Evolutionary conservation across 2,329 filamentous ascomycete species (phyloP).

Genomic region (Pseudophaeomoniella oleicola): DNA sequence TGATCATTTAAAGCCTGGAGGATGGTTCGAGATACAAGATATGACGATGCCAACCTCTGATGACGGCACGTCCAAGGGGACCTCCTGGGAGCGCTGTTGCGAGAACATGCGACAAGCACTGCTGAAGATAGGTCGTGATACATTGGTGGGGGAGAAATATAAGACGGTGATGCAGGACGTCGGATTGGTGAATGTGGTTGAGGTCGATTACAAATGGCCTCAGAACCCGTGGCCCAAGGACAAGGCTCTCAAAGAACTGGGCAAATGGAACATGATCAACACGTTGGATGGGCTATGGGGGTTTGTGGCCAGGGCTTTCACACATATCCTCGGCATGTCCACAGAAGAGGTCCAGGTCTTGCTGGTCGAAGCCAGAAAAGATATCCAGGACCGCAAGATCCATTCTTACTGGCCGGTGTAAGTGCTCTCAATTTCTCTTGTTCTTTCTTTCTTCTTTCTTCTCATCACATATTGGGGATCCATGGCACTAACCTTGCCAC

Average conservation of each 20-base stretch:
- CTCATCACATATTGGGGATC: too few relatives aligned
- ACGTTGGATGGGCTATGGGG: slow-evolving; percentile 9
- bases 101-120: too few relatives aligned
- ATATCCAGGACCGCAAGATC: slow-evolving; percentile 6
- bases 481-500: too few relatives aligned
- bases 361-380: slow-evolving; percentile 6
- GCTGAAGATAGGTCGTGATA: slow-evolving; percentile 10
- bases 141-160: too few relatives aligned
- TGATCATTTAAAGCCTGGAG: slow-evolving; percentile 20
- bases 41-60: slow-evolving; percentile 12
- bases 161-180: too few relatives aligned
- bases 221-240: slow-evolving; percentile 12
- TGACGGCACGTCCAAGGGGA: slow-evolving; percentile 9
- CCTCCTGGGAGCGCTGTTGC: too few relatives aligned
- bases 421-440: too few relatives aligned
- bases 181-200: too few relatives aligned
- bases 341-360: slow-evolving; percentile 7
- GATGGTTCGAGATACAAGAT: slow-evolving; percentile 26
- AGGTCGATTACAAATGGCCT: too few relatives aligned
- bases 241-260: slow-evolving; percentile 8
- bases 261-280: too few relatives aligned
- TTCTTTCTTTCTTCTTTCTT: too few relatives aligned
- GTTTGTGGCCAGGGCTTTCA: slow-evolving; percentile 9
- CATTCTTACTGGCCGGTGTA: too few relatives aligned
- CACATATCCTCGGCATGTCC: slow-evolving; percentile 10